Evolutionary conservation across 192 early-diverging fungal genomes (phyloP), one percentile per base, ranked within the genome.

Genomic region (Podila epicladia): DNA sequence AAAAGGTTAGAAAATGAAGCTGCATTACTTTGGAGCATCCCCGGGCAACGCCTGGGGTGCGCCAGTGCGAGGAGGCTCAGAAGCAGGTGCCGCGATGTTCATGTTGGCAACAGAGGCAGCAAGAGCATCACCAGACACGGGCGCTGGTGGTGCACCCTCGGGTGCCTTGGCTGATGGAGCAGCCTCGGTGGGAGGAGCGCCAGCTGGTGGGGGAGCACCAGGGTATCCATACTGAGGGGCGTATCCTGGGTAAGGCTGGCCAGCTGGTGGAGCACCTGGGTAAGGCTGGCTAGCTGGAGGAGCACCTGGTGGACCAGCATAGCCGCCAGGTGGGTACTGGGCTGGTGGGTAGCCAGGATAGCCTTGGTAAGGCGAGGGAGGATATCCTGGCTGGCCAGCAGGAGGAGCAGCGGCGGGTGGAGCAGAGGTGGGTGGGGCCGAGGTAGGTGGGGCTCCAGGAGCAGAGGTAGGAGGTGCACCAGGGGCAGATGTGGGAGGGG

Each of bases 61-160:
- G 19, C 53, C 53, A 55, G 20, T 55, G 53, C 53, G 53, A 55
- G 53, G 53, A 24, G 53, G 53, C 53, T 55, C 53, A 9, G 50
- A 22, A 17, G 26, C 53, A 55, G 53, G n/a, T 24, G 53, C 8
- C 24, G 53, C 24, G 26, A 55, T 55, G n/a, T 55, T n/a, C 53
- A 55, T 55, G 11, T 55, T 55, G 22, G 53, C 53, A 55, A 55
- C 53, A 55, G 53, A 55, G 53, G 53, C 53, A 0, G 53, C 53
- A 20, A 55, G 53, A 17, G 20, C n/a, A 55, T 55, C 53, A 11
- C 53, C 53, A 53, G 51, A 4, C 19, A 22, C 4, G 50, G 50
- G n/a, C 26, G 53, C 4, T 7, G 50, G n/a, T 55, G 53, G 53
- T 55, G 53, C 53, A 55, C 19, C 53, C 26, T 55, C 53, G 19